Base-by-base conservation (phyloP, 73 alveolate genomes). In the Paramecium octaurelia region DNA sequence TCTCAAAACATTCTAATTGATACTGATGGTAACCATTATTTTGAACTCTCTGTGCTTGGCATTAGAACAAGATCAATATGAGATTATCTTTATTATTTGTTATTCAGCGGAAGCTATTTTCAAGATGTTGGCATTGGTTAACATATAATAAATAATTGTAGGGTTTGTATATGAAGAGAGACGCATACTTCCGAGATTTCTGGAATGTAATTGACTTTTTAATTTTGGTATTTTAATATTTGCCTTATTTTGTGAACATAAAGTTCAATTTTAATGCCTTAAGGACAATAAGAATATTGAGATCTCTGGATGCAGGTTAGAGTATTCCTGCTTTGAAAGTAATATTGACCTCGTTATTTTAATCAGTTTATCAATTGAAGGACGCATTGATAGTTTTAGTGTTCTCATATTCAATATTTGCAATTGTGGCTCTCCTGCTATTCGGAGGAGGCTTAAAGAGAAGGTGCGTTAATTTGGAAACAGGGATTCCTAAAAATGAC, bases 161-260 rank as follows among this genome's bases (percentile, higher is more conserved):
- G 84, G 99, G 99, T 3, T 93, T 98, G 43, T 93, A 95, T n/a
- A 58, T 96, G 59, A 98, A 96, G 84, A 96, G 96, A 38, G 87
- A 94, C 10, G 85, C 99, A 36, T 98, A 98, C 90, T 92, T 98
- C 27, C 85, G 97, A 85, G 99, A 98, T 93, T 93, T 95, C 48
- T 98, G 99, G 99, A 96, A 96, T 93, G 77, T 92, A 77, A 80
- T 98, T 16, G 99, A 98, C 93, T 97, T 97, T 95, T 90, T 97
- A 57, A 96, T 98, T 69, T 94, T 96, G 20, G 43, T 92, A 42
- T 94, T 87, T 14, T 94, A 94, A 80, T 91, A 73, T 40, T 58
- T 91, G 27, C 84, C 85, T 75, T 73, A 35, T 68, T 58, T 80
- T 42, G 34, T 23, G 6, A 59, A 54, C 7, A 34, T 73, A 12